Evolutionary conservation across 1,284 basidiomycete genomes (phyloP).

Genomic region (Tetrapyrgos nigripes): DNA sequence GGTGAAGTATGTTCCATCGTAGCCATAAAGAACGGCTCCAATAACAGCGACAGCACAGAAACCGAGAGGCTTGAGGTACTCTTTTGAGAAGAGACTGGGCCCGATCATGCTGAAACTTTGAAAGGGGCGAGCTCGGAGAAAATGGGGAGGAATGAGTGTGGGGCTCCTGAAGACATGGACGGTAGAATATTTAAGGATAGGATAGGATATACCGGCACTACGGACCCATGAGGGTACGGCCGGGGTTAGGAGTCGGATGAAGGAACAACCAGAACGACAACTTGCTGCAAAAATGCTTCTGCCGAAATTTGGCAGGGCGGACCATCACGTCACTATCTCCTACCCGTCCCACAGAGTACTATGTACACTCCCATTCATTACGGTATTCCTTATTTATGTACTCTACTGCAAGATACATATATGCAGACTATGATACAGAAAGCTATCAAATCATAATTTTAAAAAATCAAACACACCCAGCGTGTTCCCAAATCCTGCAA

Average conservation of each 20-base stretch:
- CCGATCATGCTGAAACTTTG: background rate
- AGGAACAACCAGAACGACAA: no score
- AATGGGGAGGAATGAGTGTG: background rate
- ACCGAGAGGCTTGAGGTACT: constrained; percentile 7
- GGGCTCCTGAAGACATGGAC: no score
- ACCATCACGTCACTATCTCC: background rate
- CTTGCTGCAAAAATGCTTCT: no score
- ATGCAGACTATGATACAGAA: background rate
- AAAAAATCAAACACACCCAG: constrained; percentile 67
- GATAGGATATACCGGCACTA: no score
- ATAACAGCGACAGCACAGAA: constrained; percentile 18
- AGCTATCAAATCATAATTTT: constrained; percentile 8
- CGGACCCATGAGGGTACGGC: no score
- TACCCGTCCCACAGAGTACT: background rate
- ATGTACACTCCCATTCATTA: background rate
- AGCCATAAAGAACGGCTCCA: constrained; percentile 19
- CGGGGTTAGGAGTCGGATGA: no score
- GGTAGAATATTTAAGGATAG: no score
- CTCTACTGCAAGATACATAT: background rate
- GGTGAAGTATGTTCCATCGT: constrained; percentile 20
- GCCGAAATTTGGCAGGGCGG: no score
- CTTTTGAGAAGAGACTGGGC: constrained; percentile 9
- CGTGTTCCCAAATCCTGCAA: constrained; percentile 84
- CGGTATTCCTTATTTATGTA: background rate
- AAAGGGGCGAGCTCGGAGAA: background rate